Evolutionary conservation across 139 green algal genomes (phyloP), one percentile per base, ranked within the genome.

Genomic region (Chlorella sp.): DNA sequence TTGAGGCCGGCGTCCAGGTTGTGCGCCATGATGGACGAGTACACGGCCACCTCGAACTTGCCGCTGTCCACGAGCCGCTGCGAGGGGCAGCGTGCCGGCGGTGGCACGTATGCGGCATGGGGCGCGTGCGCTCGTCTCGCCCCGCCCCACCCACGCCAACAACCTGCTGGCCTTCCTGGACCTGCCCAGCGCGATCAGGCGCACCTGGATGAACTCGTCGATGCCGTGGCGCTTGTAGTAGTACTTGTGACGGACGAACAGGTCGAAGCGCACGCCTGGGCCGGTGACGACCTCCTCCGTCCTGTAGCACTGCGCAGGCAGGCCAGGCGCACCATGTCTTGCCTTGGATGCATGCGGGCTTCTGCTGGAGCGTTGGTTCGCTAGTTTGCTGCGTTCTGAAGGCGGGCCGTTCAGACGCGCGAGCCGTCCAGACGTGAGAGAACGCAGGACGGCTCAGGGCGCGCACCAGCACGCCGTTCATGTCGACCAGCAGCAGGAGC

Each of bases 221-320:
- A 67, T 23, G 29, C 62, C 62, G 5, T 24, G 62, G 5, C 62
- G 62, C 22, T 67, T 67, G 62, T 67, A 67, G 62, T 42, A 67
- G 30, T 42, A 67, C 30, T 67, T 67, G 62, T 23, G 62, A 27
- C 55, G 17, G 22, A 64, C 55, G 55, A 31, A 64, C 22, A 31
- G 24, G 24, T 64, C 55, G 24, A 20, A 4, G 4, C 22, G 22
- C 14, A 64, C 55, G 42, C 42, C 42, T n/a, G n/a, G n/a, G 10
- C 42, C 42, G 17, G 22, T 4, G 24, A 64, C 55, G 20, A 20
- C 14, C 24, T 64, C 55, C 24, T 64, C 55, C 22, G 22, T 27
- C 22, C 55, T 27, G 55, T 64, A 64, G 27, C 55, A 64, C 55
- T 64, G 55, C 55, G 24, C 4, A 55, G 42, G 42, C 42, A 55